These are phyloP conservation scores for Bacterosira constricta DNA, from an alignment of 108 stramenopile species.

Conservation along the genomic window DNA sequence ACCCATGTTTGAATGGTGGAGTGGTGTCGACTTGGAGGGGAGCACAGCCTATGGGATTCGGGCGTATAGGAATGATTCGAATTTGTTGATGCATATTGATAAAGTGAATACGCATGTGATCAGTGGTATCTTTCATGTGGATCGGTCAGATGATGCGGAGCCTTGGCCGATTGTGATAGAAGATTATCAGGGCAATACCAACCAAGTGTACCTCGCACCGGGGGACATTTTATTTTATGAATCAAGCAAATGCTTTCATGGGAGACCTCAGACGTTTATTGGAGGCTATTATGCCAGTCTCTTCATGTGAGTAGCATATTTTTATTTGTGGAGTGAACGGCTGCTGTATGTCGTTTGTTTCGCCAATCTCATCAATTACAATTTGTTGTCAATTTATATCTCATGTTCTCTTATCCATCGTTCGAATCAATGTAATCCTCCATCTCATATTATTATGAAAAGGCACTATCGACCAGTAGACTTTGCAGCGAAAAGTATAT, in stretches of 20 bases:
- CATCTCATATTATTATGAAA: too few species aligned
- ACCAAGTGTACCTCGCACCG: constrained; percentile 53
- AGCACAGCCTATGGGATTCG: constrained; percentile 77
- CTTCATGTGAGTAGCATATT: constrained; percentile 48
- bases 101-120: constrained; percentile 81
- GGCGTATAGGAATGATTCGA: constrained; percentile 75
- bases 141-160: constrained; percentile 71
- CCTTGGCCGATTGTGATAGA: constrained; percentile 81
- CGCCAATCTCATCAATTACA: too few species aligned
- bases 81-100: constrained; percentile 82
- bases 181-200: constrained; percentile 57
- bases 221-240: constrained; percentile 76
- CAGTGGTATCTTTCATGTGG: constrained; percentile 85
- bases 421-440: too few species aligned
- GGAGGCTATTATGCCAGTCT: constrained; percentile 57
- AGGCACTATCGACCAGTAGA: too few species aligned
- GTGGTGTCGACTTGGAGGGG: constrained; percentile 56
- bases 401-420: too few species aligned
- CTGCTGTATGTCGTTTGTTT: too few species aligned
- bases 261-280: constrained; percentile 53
- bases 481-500: background rate
- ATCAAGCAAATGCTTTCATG: constrained; percentile 63
- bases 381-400: too few species aligned
- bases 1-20: constrained; percentile 71
- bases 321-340: background rate